phyloP scores from a whole-genome alignment of 2,329 filamentous ascomycete genomes.

The Cyphellophora attinorum region DNA sequence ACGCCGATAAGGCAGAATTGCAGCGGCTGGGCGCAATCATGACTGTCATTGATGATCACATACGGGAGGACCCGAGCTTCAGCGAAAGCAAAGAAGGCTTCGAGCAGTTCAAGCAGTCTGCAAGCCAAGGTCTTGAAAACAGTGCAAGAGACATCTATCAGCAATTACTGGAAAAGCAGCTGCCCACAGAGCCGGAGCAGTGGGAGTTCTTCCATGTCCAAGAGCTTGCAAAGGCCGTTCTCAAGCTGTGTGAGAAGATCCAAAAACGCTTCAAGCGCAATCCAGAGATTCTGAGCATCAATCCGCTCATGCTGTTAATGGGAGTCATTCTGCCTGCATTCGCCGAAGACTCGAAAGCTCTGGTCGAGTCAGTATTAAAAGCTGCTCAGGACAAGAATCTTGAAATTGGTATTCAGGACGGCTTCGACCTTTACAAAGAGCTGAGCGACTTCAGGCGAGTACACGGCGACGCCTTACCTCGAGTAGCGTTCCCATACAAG shows the following conservation, averaged over 20 bases:
- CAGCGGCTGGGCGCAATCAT: slow-evolving; percentile 71
- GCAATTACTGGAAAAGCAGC: slow-evolving; percentile 65
- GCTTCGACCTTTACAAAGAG: slow-evolving; percentile 86
- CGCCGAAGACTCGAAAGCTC: slow-evolving; percentile 76
- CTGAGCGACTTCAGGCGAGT: slow-evolving; percentile 75
- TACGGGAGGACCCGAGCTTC: slow-evolving; percentile 70
- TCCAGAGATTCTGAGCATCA: slow-evolving; percentile 73
- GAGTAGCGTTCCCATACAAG: slow-evolving; percentile 70
- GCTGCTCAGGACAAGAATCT: slow-evolving; percentile 58
- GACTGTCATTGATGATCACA: slow-evolving; percentile 71
- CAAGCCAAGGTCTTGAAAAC: slow-evolving; percentile 62
- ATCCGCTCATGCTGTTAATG: slow-evolving; percentile 61
- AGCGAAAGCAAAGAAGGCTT: slow-evolving; percentile 59
- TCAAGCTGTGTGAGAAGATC: slow-evolving; percentile 77
- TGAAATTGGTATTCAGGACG: slow-evolving; percentile 81
- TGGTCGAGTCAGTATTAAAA: slow-evolving; percentile 72
- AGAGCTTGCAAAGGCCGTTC: slow-evolving; percentile 74
- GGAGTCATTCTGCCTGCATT: slow-evolving; percentile 81
- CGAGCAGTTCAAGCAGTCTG: slow-evolving; percentile 60
- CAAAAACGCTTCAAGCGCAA: slow-evolving; percentile 86
- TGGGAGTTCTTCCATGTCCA: slow-evolving; percentile 93
- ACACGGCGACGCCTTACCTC: slow-evolving; percentile 65
- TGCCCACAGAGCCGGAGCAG: slow-evolving; percentile 68
- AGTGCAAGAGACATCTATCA: slow-evolving; percentile 74
- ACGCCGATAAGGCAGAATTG: slow-evolving; percentile 62